phyloP scores from a whole-genome alignment of 371 early-diverging fungal species.

The Lichtheimia hyalospora region DNA sequence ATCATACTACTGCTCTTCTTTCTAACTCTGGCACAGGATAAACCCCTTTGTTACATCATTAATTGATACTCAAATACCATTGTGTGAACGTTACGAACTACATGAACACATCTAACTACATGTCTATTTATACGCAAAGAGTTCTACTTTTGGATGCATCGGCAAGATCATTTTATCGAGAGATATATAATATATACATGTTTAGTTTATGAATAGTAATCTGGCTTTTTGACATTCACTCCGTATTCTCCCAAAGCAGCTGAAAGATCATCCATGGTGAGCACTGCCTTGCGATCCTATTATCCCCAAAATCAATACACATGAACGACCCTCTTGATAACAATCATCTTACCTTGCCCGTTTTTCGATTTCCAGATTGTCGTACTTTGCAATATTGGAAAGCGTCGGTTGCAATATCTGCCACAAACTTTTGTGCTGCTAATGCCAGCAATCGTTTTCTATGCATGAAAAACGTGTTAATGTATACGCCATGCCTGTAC shows the following conservation, averaged over 20 bases:
- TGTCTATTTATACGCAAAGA: no score
- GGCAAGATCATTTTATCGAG: no score
- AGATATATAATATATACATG: background rate
- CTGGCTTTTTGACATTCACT: constrained; percentile 92
- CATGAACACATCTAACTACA: no score
- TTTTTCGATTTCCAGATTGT: constrained; percentile 59
- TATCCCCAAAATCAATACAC: background rate
- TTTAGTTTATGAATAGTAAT: constrained; percentile 64
- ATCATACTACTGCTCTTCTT: background rate
- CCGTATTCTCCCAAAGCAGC: constrained; percentile 92
- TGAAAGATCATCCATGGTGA: constrained; percentile 93
- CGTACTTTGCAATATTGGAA: constrained; percentile 91
- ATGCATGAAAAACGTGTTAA: constrained; percentile 2
- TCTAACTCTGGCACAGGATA: no score
- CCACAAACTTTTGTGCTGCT: constrained; percentile 94
- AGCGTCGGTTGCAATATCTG: constrained; percentile 94
- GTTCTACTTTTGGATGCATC: no score
- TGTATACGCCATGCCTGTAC: background rate
- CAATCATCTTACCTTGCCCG: constrained; percentile 32
- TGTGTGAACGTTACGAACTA: no score
- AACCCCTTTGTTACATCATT: no score
- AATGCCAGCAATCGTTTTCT: constrained; percentile 88
- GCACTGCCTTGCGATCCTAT: constrained; percentile 79
- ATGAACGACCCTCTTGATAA: background rate
- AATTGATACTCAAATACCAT: no score